Base-by-base conservation (phyloP, 441 rosid genomes). In the Mallotus repandus region DNA sequence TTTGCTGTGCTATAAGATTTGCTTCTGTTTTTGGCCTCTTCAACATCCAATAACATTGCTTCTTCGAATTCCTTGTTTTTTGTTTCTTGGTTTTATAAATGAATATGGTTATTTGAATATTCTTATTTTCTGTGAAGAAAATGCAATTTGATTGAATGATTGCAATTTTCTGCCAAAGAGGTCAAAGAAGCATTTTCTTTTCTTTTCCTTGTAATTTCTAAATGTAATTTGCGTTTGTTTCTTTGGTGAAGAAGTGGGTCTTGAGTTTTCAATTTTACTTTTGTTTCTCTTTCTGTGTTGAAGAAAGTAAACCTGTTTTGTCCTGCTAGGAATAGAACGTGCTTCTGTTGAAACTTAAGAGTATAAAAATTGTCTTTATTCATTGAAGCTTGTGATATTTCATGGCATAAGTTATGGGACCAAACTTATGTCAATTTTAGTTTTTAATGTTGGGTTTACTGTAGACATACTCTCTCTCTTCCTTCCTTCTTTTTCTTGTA, bases 281-380 rank as follows among this genome's bases (percentile, higher is more conserved):
- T 29, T 29, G 32, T n/a, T 35, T 66, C n/a, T 67, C 25, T 49
- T 41, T 48, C 9, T 63, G 1, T 19, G 8, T 8, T 59, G 56
- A 19, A 48, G 63, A 77, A 49, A 53, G 58, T 61, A 63, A 58
- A 66, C 46, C 67, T 3, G 32, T 66, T 73, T 68, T 68, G 63
- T 76, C 74, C 55, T 76, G 60, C 49, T 70, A 54, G 54, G 75
- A 69, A 62, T 69, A 73, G 57, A 71, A 65, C 64, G 67, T 62
- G 69, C 11, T 3, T 13, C 35, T 29, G 46, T 5, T 58, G 13
- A 6, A 29, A 29, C 3, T 29, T 29, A 29, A 29, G 32, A 29
- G 13, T 79, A 71, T 19, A 43, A 57, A 53, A 35, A 41, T 63
- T 68, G 75, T 69, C 70, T 11, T 66, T 64, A 52, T 48, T 63